Evolutionary conservation across 108 stramenopile species (phyloP).

Genomic region (Nitzschia sp.): DNA sequence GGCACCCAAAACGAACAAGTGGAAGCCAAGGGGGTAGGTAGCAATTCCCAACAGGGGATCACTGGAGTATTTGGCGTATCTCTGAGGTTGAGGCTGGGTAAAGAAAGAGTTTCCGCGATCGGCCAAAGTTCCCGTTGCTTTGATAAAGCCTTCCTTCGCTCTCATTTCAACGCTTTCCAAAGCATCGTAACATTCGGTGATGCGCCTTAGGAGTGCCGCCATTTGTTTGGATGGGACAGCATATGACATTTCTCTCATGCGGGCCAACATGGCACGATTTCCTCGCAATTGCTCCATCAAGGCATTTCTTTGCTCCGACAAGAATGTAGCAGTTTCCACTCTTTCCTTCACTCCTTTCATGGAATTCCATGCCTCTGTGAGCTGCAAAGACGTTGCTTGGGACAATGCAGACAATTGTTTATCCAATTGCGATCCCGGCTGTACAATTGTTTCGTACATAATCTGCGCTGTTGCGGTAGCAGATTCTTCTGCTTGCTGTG

Average conservation of each 20-base stretch:
- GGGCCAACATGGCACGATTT: slow-evolving; percentile 63
- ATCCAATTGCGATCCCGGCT: slow-evolving; percentile 70
- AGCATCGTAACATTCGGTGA: slow-evolving; percentile 79
- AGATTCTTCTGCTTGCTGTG: slow-evolving; percentile 63
- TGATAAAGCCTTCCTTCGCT: slow-evolving; percentile 43
- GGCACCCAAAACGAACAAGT: slow-evolving; percentile 56
- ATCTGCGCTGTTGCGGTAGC: slow-evolving; percentile 65
- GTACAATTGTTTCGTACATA: slow-evolving; percentile 67
- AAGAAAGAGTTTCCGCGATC: slow-evolving; percentile 44
- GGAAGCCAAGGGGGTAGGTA: slow-evolving; percentile 73
- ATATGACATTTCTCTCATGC: slow-evolving; percentile 68
- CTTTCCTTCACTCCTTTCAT: slow-evolving; percentile 73
- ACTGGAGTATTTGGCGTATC: slow-evolving; percentile 63
- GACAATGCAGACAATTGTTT: slow-evolving; percentile 67
- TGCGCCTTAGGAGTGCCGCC: slow-evolving; percentile 79
- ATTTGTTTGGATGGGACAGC: slow-evolving; percentile 80
- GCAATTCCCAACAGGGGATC: slow-evolving; percentile 77
- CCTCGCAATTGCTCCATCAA: slow-evolving; percentile 71
- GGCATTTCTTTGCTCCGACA: slow-evolving; percentile 52
- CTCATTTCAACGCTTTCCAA: slow-evolving; percentile 60
- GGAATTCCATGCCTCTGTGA: slow-evolving; percentile 76
- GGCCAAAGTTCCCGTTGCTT: slow-evolving; percentile 63
- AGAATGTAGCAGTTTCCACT: slow-evolving; percentile 69
- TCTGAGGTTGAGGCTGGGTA: slow-evolving; percentile 50
- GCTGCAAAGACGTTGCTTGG: slow-evolving; percentile 64